Conservation (phyloP, 2,329 filamentous ascomycete genomes). For the Aspergillus pseudoglaucus region DNA sequence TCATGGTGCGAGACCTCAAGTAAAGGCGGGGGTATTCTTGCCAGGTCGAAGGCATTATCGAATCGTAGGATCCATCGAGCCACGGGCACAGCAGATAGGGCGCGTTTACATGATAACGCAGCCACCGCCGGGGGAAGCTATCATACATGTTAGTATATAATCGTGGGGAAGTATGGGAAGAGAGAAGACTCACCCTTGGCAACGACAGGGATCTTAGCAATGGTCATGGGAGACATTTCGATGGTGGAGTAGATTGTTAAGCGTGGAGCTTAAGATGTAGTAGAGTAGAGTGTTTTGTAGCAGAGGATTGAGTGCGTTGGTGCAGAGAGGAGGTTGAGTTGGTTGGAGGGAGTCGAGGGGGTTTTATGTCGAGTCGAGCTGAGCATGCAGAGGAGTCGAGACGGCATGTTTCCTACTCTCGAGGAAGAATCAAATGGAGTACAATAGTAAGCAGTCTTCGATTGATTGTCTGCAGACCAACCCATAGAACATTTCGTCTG, state of each 20-base stretch:
- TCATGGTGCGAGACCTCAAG: too few relatives aligned
- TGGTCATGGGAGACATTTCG: constrained; percentile 21
- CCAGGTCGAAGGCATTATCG: too few relatives aligned
- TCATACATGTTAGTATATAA: constrained; percentile 4
- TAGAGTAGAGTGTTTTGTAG: not conserved
- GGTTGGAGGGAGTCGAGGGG: constrained; percentile 1
- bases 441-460: not conserved
- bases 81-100: too few relatives aligned
- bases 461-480: too few relatives aligned
- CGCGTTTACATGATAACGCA: constrained; percentile 24
- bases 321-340: not conserved
- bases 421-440: not conserved
- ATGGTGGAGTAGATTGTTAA: constrained; percentile 10
- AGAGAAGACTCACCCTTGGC: constrained; percentile 16
- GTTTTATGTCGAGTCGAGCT: not conserved
- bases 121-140: constrained; percentile 22
- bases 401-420: not conserved
- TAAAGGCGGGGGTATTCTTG: not conserved
- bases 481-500: too few relatives aligned
- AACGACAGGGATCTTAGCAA: constrained; percentile 15
- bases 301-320: not conserved
- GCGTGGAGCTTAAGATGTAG: not conserved
- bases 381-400: not conserved
- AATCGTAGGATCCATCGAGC: too few relatives aligned
- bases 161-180: not conserved